Evolutionary conservation across 352 stramenopile genomes (phyloP), one percentile per base, ranked within the genome.

Genomic region (Nothophytophthora sp.): DNA sequence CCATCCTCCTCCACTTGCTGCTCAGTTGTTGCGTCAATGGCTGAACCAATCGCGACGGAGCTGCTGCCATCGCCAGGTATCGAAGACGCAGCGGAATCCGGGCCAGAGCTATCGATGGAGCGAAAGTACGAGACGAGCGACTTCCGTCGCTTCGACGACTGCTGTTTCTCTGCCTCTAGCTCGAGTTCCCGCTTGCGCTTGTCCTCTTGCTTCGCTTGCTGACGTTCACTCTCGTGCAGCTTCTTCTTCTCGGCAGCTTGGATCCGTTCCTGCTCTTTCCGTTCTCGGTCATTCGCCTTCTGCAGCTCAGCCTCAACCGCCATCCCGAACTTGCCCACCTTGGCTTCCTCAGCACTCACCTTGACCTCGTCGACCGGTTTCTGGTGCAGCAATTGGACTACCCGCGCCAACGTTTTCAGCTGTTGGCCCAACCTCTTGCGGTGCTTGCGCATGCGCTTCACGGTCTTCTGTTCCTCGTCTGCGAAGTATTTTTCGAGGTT

Each of bases 391-490:
- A 95, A 57, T 24, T 88, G 68, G 13, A 92, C 61, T 2, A 92
- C 81, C 10, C 73, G 71, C 2, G 62, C 72, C 15, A 95, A 48
- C 6, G 81, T 74, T 56, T 89, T 88, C 22, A 95, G 55, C 52
- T 93, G 78, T 47, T 73, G 51, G 0, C 85, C 81, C 3, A 88
- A 66, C 22, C 85, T 81, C 39, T 88, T 90, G 24, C 85, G 82
- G 47, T 95, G 64, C 62, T 90, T 92, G 5, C 82, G 81, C 63
- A 91, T 70, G 1, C 79, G 81, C 42, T 90, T 90, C 33, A 95
- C 84, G 3, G 55, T 76, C 54, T 91, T 92, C 32, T 86, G 76
- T 5, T 75, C 62, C 19, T 89, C 81, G 4, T 88, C 71, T 1
- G 27, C 49, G 41, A 92, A 95, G 30, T 83, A 86, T 22, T 77